A percentile compares a stretch with the other conserved stretches of the same genome.
These are phyloP conservation scores for Potentilla sterilis DNA, from an alignment of 306 rosid genomes.

Conservation along the genomic window DNA sequence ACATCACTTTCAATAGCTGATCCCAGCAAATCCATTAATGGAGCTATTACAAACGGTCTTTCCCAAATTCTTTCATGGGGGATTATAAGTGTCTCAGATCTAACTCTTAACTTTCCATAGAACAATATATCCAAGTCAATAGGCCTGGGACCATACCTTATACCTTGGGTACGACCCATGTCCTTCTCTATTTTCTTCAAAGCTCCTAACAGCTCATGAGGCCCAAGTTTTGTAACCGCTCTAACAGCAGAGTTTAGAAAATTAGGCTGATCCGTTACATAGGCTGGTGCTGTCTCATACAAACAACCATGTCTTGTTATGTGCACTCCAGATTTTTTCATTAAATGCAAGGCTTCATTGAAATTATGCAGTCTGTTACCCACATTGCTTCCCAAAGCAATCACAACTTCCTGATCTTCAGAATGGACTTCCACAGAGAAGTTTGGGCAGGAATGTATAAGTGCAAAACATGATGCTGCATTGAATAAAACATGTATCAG, in stretches of 20 bases:
- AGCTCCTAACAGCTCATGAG: constrained; percentile 69
- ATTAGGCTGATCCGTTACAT: constrained; percentile 77
- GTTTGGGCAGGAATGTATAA: constrained; percentile 41
- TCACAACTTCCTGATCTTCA: constrained; percentile 78
- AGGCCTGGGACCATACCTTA: constrained; percentile 93
- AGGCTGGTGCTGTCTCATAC: constrained; percentile 91
- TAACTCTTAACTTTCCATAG: constrained; percentile 65
- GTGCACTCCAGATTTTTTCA: constrained; percentile 67
- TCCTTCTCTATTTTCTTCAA: constrained; percentile 74
- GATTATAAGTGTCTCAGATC: constrained; percentile 59
- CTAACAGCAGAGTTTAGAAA: constrained; percentile 91
- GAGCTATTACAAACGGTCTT: constrained; percentile 90
- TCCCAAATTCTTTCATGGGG: constrained; percentile 98
- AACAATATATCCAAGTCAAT: constrained; percentile 88
- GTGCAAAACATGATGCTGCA: constrained; percentile 44
- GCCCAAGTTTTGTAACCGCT: constrained; percentile 77
- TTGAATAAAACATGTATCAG: constrained; percentile 22
- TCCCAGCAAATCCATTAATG: constrained; percentile 80
- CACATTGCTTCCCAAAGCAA: constrained; percentile 91
- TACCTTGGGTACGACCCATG: constrained; percentile 66
- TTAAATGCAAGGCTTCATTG: constrained; percentile 66
- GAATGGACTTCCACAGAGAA: constrained; percentile 54
- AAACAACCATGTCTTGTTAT: constrained; percentile 76
- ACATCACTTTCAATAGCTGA: constrained; percentile 55
- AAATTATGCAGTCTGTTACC: constrained; percentile 76